Conservation (phyloP, 495 filamentous ascomycete genomes). For the Penicillium antarcticum region DNA sequence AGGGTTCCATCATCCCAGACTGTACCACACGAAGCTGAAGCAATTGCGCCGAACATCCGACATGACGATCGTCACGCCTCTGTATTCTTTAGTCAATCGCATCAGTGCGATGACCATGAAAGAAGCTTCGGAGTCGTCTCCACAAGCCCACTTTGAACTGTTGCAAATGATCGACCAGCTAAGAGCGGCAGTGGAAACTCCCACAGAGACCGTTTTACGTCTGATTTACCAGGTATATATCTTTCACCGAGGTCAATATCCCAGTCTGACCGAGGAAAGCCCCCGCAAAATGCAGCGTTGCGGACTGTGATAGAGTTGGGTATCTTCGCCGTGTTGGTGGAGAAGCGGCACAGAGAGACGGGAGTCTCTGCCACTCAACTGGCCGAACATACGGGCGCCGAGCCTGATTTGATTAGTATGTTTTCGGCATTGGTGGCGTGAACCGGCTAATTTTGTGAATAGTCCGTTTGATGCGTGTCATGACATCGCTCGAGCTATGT, state of each 20-base stretch:
- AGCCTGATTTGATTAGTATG: slow-evolving; percentile 30
- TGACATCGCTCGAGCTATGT: slow-evolving; percentile 33
- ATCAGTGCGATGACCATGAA: slow-evolving; percentile 21
- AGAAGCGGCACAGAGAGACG: slow-evolving; percentile 13
- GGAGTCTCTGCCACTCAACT: slow-evolving; percentile 29
- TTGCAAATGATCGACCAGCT: slow-evolving; percentile 30
- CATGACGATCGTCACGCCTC: slow-evolving; percentile 19
- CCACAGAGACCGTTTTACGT: slow-evolving; percentile 33
- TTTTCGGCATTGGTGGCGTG: not conserved
- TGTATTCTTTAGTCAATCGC: slow-evolving; percentile 24
- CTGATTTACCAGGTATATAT: slow-evolving; percentile 36
- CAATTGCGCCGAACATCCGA: not conserved
- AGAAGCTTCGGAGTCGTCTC: slow-evolving; percentile 16
- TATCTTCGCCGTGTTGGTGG: slow-evolving; percentile 28
- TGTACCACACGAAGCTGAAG: not conserved
- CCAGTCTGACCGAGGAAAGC: slow-evolving; percentile 18
- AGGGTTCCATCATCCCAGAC: not conserved
- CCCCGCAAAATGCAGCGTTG: slow-evolving; percentile 39
- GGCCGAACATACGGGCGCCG: slow-evolving; percentile 25
- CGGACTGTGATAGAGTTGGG: slow-evolving; percentile 32
- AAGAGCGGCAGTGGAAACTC: slow-evolving; percentile 30
- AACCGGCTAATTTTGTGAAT: not conserved
- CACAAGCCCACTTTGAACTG: slow-evolving; percentile 29
- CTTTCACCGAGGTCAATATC: not conserved
- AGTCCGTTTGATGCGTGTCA: slow-evolving; percentile 42